phyloP scores from a whole-genome alignment of 1,284 basidiomycete species.

The Puccinia polysora region DNA sequence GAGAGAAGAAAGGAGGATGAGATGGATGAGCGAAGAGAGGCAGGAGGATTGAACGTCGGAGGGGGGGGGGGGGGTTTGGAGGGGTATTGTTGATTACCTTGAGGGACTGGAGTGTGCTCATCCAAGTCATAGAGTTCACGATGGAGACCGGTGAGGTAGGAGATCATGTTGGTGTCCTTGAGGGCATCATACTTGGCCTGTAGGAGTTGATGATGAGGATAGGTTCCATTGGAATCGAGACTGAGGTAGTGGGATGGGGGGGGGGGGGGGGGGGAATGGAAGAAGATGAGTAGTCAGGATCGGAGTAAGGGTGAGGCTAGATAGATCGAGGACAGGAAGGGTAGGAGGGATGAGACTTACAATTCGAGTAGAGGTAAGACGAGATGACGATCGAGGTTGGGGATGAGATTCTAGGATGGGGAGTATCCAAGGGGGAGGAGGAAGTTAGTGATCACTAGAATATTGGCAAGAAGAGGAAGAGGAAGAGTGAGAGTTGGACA shows the following conservation, averaged over 20 bases:
- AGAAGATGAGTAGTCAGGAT: background rate
- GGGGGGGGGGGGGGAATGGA: slow-evolving; percentile 52
- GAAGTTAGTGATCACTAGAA: background rate
- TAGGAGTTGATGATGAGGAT: slow-evolving; percentile 69
- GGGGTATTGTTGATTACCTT: slow-evolving; percentile 5
- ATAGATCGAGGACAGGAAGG: background rate
- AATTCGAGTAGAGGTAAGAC: slow-evolving; percentile 78
- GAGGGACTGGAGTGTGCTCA: slow-evolving; percentile 32
- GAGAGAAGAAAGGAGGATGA: background rate
- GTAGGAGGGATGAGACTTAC: background rate
- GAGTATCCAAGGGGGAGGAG: background rate
- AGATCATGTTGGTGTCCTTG: slow-evolving; percentile 93
- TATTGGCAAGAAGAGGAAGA: background rate
- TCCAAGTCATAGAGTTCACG: slow-evolving; percentile 47
- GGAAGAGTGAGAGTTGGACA: too few species aligned
- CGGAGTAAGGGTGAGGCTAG: background rate
- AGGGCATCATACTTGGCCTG: slow-evolving; percentile 92
- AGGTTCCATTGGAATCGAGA: slow-evolving; percentile 68
- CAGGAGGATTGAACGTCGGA: slow-evolving; percentile 14
- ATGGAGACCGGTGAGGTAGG: slow-evolving; percentile 59
- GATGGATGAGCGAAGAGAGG: background rate
- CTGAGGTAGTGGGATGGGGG: slow-evolving; percentile 68
- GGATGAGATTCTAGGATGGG: slow-evolving; percentile 56
- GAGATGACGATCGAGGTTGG: slow-evolving; percentile 89
- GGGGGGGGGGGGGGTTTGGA: background rate